Evolutionary conservation across 306 rosid species (phyloP), one percentile per base, ranked within the genome.

Genomic region (Hippophae tibetana): DNA sequence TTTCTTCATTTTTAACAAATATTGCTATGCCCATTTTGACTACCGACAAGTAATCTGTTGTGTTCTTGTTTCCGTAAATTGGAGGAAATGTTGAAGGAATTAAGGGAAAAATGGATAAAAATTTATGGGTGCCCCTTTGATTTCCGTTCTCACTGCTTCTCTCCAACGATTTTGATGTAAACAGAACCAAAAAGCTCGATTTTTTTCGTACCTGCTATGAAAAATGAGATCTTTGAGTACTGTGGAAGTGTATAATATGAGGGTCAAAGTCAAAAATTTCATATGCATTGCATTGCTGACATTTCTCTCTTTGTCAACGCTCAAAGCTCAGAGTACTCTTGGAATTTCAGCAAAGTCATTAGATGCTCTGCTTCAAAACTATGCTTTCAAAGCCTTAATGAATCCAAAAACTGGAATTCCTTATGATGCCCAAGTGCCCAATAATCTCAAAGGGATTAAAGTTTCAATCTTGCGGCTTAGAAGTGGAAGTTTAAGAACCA

Each of bases 401-500:
- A 62, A 10, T 26, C 79, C 78, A 26, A 69, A 6, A 61, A 72
- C 84, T 13, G 82, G 81, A 14, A 26, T 69, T 40, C 60, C 73
- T 10, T 72, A 69, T 10, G 72, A 66, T 63, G 81, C 63, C 23
- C 6, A 23, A 10, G 60, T 77, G 0, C 82, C 86, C 58, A 62
- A 38, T 3, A 72, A 66, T 12, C 69, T 83, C 38, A 51, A 67
- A 42, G 89, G 89, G 14, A 40, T 83, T 43, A 40, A 18, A 23
- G 65, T 57, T 44, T 64, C 84, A 14, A 76, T 78, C 31, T 8
- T 80, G 62, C 80, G 81, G 78, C 74, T 77, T 9, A 66, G 66
- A 31, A 80, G 84, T 66, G 75, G 68, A 5, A 83, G 82, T 66
- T 56, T 83, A 65, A 63, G 60, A 26, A 43, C 12, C 25, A 72